Base-by-base conservation (phyloP, 495 filamentous ascomycete species). In the Hyaloscypha variabilis region DNA sequence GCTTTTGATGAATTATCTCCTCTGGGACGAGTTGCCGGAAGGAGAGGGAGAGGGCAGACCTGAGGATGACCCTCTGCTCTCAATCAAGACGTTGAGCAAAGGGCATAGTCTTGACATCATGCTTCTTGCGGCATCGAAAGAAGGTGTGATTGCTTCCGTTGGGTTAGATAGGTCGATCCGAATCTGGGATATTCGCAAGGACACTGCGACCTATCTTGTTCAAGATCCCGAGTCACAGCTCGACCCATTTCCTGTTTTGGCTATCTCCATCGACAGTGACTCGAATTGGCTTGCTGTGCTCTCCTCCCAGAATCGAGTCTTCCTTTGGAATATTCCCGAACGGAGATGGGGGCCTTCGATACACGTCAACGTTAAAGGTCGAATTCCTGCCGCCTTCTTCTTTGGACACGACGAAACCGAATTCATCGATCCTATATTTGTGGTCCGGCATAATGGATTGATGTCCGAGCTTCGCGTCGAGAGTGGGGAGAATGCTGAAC, bases 51-150 rank as follows among this genome's bases (percentile, higher is more conserved):
- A 71, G 24, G 58, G 55, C 17, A 42, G 64, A 26, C 68, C 77
- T 8, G 78, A 82, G 23, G 79, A 80, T 3, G 77, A 84, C 13
- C 77, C 82, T 2, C 64, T 83, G n/a, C 74, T 92, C 17, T 83
- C 81, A 13, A 78, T 88, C 30, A 79, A 78, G 54, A 83, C 82
- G n/a, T 71, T 91, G n/a, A 77, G 75, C 49, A 77, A 78, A 30
- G 85, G 84, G 2, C 90, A 92, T 72, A 70, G 73, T 6, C 76
- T 91, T 23, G 90, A 92, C 69, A 79, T 92, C 30, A 82, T 83
- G 52, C 81, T 84, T 72, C 76, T 92, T 56, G 72, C 78, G 8
- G 77, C 85, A 11, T 89, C 82, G 24, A 70, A 80, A 3, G 81
- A 79, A 46, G 88, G 88, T 6, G 76, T 87, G 42, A 71, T 91